Base-by-base conservation (phyloP, 2,329 filamentous ascomycete genomes). In the Lanzia echinophila region DNA sequence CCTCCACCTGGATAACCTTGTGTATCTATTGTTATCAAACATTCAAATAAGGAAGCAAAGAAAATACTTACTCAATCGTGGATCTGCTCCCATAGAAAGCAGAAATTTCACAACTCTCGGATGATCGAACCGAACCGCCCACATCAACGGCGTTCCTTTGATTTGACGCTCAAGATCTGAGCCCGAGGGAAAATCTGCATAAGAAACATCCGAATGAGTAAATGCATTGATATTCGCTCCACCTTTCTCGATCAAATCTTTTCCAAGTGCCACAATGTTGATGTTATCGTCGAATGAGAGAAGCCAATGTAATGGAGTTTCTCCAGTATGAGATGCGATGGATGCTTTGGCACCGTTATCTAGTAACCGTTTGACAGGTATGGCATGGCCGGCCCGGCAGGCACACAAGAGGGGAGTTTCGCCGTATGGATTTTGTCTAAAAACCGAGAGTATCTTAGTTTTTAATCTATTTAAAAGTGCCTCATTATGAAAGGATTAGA, bases 361-460 rank as follows among this genome's bases (percentile, higher is more conserved):
- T 42, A 51, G 22, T 31, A 51, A n/a, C n/a, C 19, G 19, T 4
- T 36, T 20, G 22, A 51, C 48, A 24, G 32, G 28, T 11, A 39
- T 32, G 12, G 24, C 10, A 5, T 51, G 48, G 17, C 48, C 48
- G 13, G 48, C 34, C 5, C 48, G 13, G 19, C 48, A 51, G 3
- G 48, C 39, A 41, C 48, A 51, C 11, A 51, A 17, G 2, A 51
- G 32, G 11, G 48, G 20, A 15, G 48, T 51, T 32, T 51, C 48
- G 6, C 48, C 24, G 2, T n/a, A 13, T 12, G 20, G n/a, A 34
- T 44, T 51, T 13, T 31, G 20, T 34, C 28, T 41, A 17, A 4
- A 41, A 33, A 13, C 13, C 32, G 13, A 33, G n/a, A n/a, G n/a
- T 33, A 13, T 33, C 6, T 33, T 33, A 33, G 32, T 33, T 13